Conservation (phyloP, 805 yeast genomes). For the Cyberlindnera nakhonratchasimensis region DNA sequence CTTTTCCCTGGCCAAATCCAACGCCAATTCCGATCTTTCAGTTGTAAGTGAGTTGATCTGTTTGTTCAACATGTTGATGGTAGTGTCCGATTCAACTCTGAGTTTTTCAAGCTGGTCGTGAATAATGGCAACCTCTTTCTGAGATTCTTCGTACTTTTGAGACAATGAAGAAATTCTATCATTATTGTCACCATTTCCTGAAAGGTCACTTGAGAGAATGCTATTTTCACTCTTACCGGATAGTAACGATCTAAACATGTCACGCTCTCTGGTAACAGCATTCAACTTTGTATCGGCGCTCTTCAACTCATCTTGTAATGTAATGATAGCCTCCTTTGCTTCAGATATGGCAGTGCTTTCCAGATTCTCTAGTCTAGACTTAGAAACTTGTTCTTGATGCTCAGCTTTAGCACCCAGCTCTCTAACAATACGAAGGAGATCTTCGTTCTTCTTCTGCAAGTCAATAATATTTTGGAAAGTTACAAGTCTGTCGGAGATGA, state of each 20-base stretch:
- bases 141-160: conserved; percentile 17
- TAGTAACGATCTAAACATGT: conserved; percentile 47
- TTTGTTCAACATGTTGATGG: conserved; percentile 46
- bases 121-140: conserved; percentile 13
- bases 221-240: conserved; percentile 21
- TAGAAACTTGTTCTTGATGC: conserved; percentile 43
- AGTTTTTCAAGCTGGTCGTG: conserved; percentile 27
- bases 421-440: conserved; percentile 65
- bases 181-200: conserved; percentile 1
- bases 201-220: conserved; percentile 19
- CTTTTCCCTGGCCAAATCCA: conserved; percentile 50
- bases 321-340: conserved; percentile 65
- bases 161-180: conserved; percentile 12
- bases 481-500: conserved; percentile 72
- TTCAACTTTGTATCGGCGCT: conserved; percentile 48
- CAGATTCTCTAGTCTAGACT: conserved; percentile 34
- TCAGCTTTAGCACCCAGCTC: conserved; percentile 72
- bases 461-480: conserved; percentile 65
- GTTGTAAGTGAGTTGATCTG: conserved; percentile 39
- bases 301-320: conserved; percentile 56
- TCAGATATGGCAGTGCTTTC: conserved; percentile 52
- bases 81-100: conserved; percentile 38
- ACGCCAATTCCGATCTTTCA: conserved; percentile 44
- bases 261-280: conserved; percentile 63
- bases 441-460: conserved; percentile 70